Conservation (phyloP, 441 rosid genomes). For the Euphorbia celastroides region DNA sequence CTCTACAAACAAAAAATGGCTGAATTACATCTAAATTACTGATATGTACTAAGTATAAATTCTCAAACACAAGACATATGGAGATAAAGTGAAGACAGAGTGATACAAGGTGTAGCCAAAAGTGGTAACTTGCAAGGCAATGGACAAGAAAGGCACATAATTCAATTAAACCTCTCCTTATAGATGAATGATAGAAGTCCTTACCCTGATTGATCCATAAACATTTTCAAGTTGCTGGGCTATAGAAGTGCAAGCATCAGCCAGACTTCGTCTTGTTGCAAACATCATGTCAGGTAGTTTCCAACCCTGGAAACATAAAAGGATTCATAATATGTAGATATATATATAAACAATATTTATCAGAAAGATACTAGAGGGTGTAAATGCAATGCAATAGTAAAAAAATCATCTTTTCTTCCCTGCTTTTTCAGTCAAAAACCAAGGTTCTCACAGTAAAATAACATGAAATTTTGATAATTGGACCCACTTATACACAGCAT, state of each 20-base stretch:
- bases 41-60: neutral
- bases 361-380: neutral
- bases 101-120: neutral
- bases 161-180: neutral
- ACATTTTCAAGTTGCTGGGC: slow-evolving; percentile 78
- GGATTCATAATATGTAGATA: neutral
- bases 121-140: neutral
- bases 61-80: neutral
- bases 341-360: neutral
- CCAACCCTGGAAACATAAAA: slow-evolving; percentile 62
- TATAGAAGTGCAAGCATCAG: slow-evolving; percentile 73
- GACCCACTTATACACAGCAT: neutral
- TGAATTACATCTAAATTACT: neutral
- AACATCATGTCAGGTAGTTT: slow-evolving; percentile 94
- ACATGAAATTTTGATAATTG: neutral
- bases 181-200: slow-evolving; percentile 14
- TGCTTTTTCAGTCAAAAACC: neutral
- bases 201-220: slow-evolving; percentile 64
- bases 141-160: neutral
- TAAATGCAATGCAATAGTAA: neutral
- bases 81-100: neutral
- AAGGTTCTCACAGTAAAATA: neutral
- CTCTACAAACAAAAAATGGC: slow-evolving; percentile 35
- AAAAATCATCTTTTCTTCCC: neutral
- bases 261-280: slow-evolving; percentile 81